These are phyloP conservation scores for Ophiobolus disseminans DNA, from an alignment of 2,329 filamentous ascomycete species.

Conservation along the genomic window DNA sequence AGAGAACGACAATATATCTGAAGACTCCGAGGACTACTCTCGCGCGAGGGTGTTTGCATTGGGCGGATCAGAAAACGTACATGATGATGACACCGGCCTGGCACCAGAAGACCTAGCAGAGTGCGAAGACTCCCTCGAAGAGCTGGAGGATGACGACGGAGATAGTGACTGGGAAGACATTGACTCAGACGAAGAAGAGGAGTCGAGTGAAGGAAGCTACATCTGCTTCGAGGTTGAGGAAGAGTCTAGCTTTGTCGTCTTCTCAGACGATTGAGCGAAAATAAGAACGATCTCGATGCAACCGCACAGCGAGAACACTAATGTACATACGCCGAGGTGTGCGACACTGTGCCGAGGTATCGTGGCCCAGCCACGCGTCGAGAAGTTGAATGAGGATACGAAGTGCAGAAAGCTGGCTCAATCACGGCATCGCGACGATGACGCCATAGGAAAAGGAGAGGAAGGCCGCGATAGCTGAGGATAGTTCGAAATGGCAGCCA, in stretches of 20 bases:
- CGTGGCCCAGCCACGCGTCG: no score
- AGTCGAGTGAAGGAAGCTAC: slow-evolving; percentile 13
- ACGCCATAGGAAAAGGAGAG: no score
- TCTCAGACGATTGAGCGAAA: slow-evolving; percentile 24
- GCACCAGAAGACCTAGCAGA: background rate
- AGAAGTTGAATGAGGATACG: no score
- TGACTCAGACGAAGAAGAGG: slow-evolving; percentile 17
- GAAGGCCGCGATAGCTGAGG: no score
- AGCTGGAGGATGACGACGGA: slow-evolving; percentile 21
- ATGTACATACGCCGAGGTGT: no score
- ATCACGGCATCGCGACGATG: no score
- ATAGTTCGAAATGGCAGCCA: no score
- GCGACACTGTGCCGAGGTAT: no score
- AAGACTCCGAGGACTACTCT: slow-evolving; percentile 31
- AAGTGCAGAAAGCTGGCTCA: no score
- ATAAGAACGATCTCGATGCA: background rate
- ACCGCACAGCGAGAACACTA: no score
- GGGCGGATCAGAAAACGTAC: slow-evolving; percentile 3
- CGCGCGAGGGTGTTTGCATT: slow-evolving; percentile 8
- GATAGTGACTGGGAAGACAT: slow-evolving; percentile 36
- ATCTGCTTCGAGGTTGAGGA: slow-evolving; percentile 26
- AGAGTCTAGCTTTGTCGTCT: slow-evolving; percentile 30
- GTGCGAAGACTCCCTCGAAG: slow-evolving; percentile 7
- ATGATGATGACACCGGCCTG: background rate
- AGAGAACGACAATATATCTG: slow-evolving; percentile 19